phyloP scores from a whole-genome alignment of 1,139 yeast genomes.

The Hemisphaericaspora lyxosophila region DNA sequence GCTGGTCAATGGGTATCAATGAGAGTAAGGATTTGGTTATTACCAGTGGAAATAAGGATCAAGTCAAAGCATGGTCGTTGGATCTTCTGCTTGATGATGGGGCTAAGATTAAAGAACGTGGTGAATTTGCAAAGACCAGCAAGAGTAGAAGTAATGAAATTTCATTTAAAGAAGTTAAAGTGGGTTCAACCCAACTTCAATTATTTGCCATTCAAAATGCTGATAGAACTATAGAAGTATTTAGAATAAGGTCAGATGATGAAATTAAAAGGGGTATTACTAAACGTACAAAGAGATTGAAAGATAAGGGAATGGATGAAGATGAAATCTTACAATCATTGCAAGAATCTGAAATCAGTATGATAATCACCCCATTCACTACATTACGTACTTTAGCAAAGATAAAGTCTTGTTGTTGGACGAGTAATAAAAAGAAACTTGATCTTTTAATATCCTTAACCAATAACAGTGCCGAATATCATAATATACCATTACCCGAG shows the following conservation, averaged over 20 bases:
- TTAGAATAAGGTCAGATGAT: conserved; percentile 71
- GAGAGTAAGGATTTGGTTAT: conserved; percentile 43
- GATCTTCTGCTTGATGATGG: conserved; percentile 55
- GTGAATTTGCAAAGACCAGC: conserved; percentile 74
- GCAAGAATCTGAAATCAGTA: conserved; percentile 53
- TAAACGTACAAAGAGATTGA: conserved; percentile 76
- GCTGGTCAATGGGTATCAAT: conserved; percentile 75
- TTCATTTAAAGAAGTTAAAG: conserved; percentile 42
- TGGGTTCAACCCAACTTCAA: conserved; percentile 23
- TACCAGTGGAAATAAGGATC: conserved; percentile 80
- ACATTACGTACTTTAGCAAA: conserved; percentile 57
- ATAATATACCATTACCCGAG: conserved; percentile 52
- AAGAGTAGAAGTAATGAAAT: conserved; percentile 70
- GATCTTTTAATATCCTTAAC: conserved; percentile 65
- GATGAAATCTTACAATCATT: conserved; percentile 61
- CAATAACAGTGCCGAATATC: conserved; percentile 74
- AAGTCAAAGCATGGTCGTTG: conserved; percentile 78
- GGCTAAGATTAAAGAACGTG: conserved; percentile 57
- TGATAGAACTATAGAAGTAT: conserved; percentile 80
- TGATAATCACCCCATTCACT: conserved; percentile 66
- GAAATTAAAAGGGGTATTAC: conserved; percentile 79
- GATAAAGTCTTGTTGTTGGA: conserved; percentile 59
- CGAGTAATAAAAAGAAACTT: conserved; percentile 39
- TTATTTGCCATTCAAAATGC: conserved; percentile 72
- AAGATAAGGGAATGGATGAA: conserved; percentile 62